Base-by-base conservation (phyloP, 2,329 filamentous ascomycete genomes). In the Whalleya microplaca region DNA sequence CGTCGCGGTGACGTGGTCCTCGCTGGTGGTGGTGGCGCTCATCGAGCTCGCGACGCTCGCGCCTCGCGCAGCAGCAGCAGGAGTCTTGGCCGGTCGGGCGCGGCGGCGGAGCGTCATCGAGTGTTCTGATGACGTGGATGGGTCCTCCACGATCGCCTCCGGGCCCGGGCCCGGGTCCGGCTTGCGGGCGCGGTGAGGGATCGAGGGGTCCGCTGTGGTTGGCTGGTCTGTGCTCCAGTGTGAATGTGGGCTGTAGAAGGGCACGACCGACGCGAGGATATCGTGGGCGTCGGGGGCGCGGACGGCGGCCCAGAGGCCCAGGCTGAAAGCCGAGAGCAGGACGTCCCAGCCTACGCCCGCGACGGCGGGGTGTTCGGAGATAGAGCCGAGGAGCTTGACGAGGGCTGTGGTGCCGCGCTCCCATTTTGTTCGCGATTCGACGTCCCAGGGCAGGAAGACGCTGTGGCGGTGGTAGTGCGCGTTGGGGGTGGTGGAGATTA, bases 271-370 rank as follows among this genome's bases (percentile, higher is more conserved):
- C 18, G 64, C 64, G 12, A 86, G 66, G 61, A 87, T 80, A 9
- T 79, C 74, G n/a, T 73, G 70, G 0, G 79, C 75, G 61, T 84
- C 78, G 2, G 82, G 72, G 20, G 79, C 77, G 29, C 83, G 75
- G 1, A 81, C 75, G 41, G 82, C 82, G n/a, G 81, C 78, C 84
- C 84, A 87, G 1, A 81, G 54, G 1, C 83, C 78, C n/a, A 86
- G 69, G 53, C 78, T 81, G 14, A 83, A 56, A 1, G 76, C 74
- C 20, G 80, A 83, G 37, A 86, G 73, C 14, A 88, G 66, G 1
- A 85, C 84, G 68, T 89, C 86, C 70, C 80, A 80, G 5, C 80
- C 82, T 0, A 81, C 80, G 18, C 78, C 80, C 19, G 80, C 79
- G 27, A 88, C 79, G 20, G 79, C 80, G 0, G 85, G 84, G 65